Evolutionary conservation across 805 yeast species (phyloP).

Genomic region (Candida nemodendra): DNA sequence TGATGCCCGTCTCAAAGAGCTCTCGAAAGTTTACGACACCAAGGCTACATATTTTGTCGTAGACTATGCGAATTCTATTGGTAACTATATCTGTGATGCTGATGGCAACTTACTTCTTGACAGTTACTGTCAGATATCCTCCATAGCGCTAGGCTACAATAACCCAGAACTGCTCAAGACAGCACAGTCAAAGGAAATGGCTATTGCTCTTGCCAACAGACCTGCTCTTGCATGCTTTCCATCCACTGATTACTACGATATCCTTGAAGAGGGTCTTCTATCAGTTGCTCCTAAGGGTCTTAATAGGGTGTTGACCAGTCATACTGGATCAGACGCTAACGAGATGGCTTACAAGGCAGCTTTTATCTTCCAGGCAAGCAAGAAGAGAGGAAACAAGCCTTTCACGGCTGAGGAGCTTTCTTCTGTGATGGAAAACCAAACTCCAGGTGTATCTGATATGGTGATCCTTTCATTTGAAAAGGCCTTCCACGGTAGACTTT

Average conservation of each 20-base stretch:
- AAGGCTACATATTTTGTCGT: constrained; percentile 63
- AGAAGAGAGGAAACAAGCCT: constrained; percentile 46
- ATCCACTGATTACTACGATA: constrained; percentile 48
- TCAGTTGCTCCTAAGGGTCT: constrained; percentile 67
- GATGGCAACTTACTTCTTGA: constrained; percentile 64
- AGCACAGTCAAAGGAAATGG: constrained; percentile 61
- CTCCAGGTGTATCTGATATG: constrained; percentile 54
- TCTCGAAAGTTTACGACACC: constrained; percentile 53
- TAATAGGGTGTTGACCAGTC: constrained; percentile 60
- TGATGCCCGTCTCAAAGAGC: constrained; percentile 35
- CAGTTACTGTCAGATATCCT: constrained; percentile 70
- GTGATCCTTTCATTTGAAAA: constrained; percentile 52
- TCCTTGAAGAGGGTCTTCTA: constrained; percentile 47
- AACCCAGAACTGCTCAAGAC: constrained; percentile 60
- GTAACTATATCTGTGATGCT: constrained; percentile 65
- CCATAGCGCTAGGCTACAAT: constrained; percentile 69
- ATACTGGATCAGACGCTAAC: constrained; percentile 68
- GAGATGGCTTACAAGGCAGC: constrained; percentile 73
- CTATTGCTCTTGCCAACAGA: constrained; percentile 62
- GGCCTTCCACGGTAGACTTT: constrained; percentile 57
- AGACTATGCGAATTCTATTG: constrained; percentile 60
- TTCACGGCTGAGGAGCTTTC: constrained; percentile 46
- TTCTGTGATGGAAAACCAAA: constrained; percentile 48
- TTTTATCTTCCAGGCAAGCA: constrained; percentile 55
- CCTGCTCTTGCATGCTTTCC: constrained; percentile 71